Percentiles rank a stretch among this genome's conserved stretches.
Evolutionary conservation across 2,329 filamentous ascomycete genomes (phyloP).

Genomic region (Monosporascus sp.): DNA sequence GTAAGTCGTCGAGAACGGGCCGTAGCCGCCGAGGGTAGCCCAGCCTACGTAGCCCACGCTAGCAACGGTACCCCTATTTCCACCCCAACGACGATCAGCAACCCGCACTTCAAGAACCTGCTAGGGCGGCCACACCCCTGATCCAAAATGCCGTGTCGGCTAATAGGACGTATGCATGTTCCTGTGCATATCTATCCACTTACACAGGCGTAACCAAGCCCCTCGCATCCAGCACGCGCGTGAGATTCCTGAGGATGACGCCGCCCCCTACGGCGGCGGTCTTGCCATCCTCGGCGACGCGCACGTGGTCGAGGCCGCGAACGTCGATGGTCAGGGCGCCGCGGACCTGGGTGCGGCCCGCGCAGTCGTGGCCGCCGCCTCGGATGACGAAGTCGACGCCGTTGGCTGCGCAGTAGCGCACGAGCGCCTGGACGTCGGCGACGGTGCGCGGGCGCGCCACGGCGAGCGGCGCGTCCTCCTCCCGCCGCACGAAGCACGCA

Average conservation of each 20-base stretch:
- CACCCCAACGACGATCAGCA: neutral
- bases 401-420: conserved; percentile 12
- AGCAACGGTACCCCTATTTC: conserved; percentile 14
- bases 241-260: conserved; percentile 24
- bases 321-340: conserved; percentile 31
- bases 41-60: conserved; percentile 29
- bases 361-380: conserved; percentile 30
- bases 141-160: too few species aligned
- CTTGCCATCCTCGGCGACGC: conserved; percentile 18
- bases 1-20: conserved; percentile 22
- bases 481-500: conserved; percentile 8
- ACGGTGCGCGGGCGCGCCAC: conserved; percentile 15
- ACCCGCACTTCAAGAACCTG: too few species aligned
- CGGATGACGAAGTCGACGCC: conserved; percentile 22
- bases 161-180: too few species aligned
- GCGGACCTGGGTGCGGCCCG: conserved; percentile 23
- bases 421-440: conserved; percentile 12
- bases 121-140: too few species aligned
- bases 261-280: conserved; percentile 32
- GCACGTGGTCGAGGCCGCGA: conserved; percentile 28
- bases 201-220: conserved; percentile 24
- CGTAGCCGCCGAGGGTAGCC: conserved; percentile 30
- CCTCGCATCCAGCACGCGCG: conserved; percentile 19
- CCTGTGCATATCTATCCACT: conserved; percentile 1
- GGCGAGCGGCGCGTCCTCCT: conserved; percentile 5